Base-by-base conservation (phyloP, 306 rosid species). In the Medicago ruthenica region DNA sequence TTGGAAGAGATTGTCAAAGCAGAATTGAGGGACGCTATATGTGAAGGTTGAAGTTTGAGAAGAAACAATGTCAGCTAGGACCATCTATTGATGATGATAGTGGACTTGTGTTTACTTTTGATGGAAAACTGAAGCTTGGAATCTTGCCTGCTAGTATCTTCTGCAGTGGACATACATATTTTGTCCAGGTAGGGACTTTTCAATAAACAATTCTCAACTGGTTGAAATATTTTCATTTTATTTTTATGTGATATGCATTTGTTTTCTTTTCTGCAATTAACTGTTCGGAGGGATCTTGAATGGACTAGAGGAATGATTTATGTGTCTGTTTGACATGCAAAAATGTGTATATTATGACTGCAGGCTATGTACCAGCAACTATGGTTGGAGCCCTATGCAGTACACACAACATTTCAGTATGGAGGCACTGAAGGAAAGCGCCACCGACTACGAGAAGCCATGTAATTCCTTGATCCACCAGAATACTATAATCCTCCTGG, bases 351-450 rank as follows among this genome's bases (percentile, higher is more conserved):
- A 11, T 72, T 63, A 47, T 22, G 71, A 75, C 78, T 77, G 79
- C 86, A 90, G 99, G 96, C 92, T 74, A 90, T 83, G 97, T 83
- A 86, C 75, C 92, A 90, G 83, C 99, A 95, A 77, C 84, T 95
- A 62, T 84, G 91, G 80, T 85, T 95, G 89, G 86, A 92, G 86
- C 96, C 99, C 17, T 95, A 92, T 81, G 99, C 97, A 13, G 93
- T 95, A 79, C 99, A 95, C 70, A 89, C 97, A 21, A 95, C 97
- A 71, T 95, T 95, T 78, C 97, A 95, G 85, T 92, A 89, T 77
- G 97, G 92, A n/a, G 97, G 93, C 50, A 92, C 97, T 6, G 93
- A 89, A 84, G 99, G 97, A 84, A 95, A 95, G 85, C 97, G 97
- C 72, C 99, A 92, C 83, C 86, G 97, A 73, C 83, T 95, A 34